Evolutionary conservation across 371 early-diverging fungal species (phyloP).

Genomic region (Synchytrium microbalum): DNA sequence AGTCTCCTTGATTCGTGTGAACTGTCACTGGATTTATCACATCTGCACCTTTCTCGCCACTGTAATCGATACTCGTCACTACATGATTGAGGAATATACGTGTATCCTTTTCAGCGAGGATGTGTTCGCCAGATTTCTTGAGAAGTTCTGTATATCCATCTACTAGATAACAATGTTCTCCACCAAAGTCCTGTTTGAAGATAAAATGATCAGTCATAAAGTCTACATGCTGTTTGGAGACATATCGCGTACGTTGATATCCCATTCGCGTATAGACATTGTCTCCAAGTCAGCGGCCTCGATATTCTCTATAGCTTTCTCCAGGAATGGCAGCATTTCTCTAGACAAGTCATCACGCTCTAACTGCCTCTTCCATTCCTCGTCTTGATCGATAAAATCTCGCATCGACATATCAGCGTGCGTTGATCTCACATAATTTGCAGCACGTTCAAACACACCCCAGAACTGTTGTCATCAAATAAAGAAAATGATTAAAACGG

Average conservation of each 20-base stretch:
- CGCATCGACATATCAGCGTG: neutral
- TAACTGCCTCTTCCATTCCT: neutral
- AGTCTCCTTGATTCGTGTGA: slow-evolving; percentile 1
- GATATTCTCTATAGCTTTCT: too few species aligned
- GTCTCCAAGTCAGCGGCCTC: neutral
- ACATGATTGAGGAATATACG: slow-evolving; percentile 10
- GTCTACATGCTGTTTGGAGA: too few species aligned
- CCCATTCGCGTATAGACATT: neutral
- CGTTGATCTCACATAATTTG: neutral
- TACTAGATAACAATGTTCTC: slow-evolving; percentile 17
- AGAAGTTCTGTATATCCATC: slow-evolving; percentile 15
- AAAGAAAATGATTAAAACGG: too few species aligned
- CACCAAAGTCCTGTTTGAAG: slow-evolving; percentile 9
- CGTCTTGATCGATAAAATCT: slow-evolving; percentile 1
- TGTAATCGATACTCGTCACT: slow-evolving; percentile 11
- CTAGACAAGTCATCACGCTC: neutral
- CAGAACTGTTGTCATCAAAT: too few species aligned
- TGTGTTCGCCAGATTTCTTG: neutral
- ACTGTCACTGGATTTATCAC: neutral
- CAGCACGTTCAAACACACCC: neutral
- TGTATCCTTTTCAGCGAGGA: slow-evolving; percentile 5
- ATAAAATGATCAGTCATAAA: too few species aligned
- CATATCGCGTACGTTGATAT: too few species aligned
- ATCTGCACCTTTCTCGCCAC: neutral
- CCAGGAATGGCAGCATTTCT: neutral